Conservation (phyloP, 2,329 filamentous ascomycete species). For the Cephalotrichum gorgonifer region DNA sequence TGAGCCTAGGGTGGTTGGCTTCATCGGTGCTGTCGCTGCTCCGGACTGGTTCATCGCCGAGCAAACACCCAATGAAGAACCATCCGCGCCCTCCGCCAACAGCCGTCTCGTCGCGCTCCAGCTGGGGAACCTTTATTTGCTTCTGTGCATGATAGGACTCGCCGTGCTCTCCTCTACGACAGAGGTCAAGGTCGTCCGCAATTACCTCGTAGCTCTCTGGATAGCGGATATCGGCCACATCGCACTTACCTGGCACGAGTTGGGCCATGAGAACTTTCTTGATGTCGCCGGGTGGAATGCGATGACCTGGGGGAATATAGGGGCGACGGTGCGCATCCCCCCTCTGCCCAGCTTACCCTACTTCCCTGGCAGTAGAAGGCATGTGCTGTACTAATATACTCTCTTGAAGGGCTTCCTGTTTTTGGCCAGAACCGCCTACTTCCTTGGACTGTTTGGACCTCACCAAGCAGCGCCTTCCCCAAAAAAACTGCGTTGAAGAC, state of each 20-base stretch:
- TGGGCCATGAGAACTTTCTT: conserved; percentile 44
- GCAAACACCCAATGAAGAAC: conserved; percentile 38
- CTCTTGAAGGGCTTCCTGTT: conserved; percentile 39
- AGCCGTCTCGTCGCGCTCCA: conserved; percentile 52
- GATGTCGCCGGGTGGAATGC: conserved; percentile 53
- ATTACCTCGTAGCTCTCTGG: conserved; percentile 56
- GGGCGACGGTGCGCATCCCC: conserved; percentile 42
- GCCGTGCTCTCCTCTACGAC: conserved; percentile 53
- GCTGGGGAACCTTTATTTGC: conserved; percentile 59
- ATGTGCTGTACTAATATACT: too few species aligned
- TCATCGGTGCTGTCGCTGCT: conserved; percentile 41
- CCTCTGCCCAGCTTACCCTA: background rate
- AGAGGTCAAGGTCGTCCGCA: conserved; percentile 55
- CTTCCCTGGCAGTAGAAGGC: too few species aligned
- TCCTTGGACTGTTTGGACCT: conserved; percentile 48
- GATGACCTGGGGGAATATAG: conserved; percentile 65
- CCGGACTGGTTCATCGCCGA: conserved; percentile 53
- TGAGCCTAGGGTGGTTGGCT: conserved; percentile 44
- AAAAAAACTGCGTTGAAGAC: conserved; percentile 1
- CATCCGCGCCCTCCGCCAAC: conserved; percentile 27
- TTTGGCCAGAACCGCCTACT: conserved; percentile 43
- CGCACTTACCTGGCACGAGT: conserved; percentile 44
- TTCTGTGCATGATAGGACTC: conserved; percentile 54
- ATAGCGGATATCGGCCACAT: conserved; percentile 60
- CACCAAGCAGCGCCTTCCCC: conserved; percentile 15